Evolutionary conservation across 495 filamentous ascomycete species (phyloP).

Genomic region (Glonium stellatum): DNA sequence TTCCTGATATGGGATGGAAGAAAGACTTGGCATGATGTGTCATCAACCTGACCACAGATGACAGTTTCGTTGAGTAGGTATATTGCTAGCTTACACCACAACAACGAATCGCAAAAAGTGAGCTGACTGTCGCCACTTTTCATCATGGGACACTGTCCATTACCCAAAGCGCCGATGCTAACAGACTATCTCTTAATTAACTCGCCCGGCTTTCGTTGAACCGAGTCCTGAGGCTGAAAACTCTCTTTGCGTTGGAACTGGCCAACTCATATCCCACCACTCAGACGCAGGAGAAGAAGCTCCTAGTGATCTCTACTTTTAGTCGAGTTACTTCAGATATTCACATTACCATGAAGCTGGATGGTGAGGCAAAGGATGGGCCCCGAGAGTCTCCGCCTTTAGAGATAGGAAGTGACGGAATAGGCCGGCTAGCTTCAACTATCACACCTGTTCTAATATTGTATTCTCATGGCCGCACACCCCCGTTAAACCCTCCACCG

Average conservation of each 20-base stretch:
- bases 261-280: too few relatives aligned
- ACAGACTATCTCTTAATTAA: background rate
- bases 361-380: too few relatives aligned
- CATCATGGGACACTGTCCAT: background rate
- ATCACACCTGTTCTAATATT: conserved; percentile 10
- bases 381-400: background rate
- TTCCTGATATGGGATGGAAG: background rate
- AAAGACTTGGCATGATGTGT: background rate
- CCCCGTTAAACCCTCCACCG: conserved; percentile 15
- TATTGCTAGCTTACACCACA: background rate
- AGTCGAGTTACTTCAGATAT: too few relatives aligned
- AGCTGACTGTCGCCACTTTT: background rate
- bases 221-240: too few relatives aligned
- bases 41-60: background rate
- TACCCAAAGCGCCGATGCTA: background rate
- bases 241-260: too few relatives aligned
- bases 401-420: too few relatives aligned
- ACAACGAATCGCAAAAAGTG: background rate
- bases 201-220: background rate
- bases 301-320: too few relatives aligned
- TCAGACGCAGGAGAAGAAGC: too few relatives aligned
- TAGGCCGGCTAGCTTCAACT: background rate
- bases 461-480: conserved; percentile 20
- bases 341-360: too few relatives aligned
- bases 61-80: too few relatives aligned